Percentiles rank a stretch among this genome's conserved stretches.
These are phyloP conservation scores for Aspergillus campestris DNA, from an alignment of 495 filamentous ascomycete species.

Conservation along the genomic window DNA sequence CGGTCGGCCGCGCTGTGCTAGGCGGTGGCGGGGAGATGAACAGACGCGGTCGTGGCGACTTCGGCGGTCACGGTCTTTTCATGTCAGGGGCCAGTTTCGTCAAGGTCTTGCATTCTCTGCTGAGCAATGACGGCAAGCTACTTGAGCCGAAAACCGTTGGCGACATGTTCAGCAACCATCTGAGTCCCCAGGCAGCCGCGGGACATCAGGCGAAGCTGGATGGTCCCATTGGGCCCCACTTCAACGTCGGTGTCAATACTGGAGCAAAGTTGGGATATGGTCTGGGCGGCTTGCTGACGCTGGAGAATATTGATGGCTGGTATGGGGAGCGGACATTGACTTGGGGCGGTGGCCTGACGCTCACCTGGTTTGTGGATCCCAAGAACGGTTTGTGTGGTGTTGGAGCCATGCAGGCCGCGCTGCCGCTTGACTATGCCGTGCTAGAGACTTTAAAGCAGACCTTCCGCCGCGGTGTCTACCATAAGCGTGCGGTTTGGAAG, in stretches of 20 bases:
- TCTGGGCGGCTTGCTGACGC: too few relatives aligned
- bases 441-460: conserved; percentile 29
- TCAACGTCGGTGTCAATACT: too few relatives aligned
- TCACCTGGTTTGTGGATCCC: conserved; percentile 39
- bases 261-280: too few relatives aligned
- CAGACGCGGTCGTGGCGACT: conserved; percentile 20
- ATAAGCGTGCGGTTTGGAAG: conserved; percentile 9
- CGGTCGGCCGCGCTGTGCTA: conserved; percentile 15
- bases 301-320: too few relatives aligned
- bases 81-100: conserved; percentile 37
- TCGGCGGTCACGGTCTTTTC: conserved; percentile 48
- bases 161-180: conserved; percentile 45
- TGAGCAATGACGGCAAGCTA: conserved; percentile 37
- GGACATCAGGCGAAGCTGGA: too few relatives aligned
- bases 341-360: conserved; percentile 30
- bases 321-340: conserved; percentile 25
- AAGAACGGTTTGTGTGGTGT: conserved; percentile 38
- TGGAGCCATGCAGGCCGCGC: conserved; percentile 26
- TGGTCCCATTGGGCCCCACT: too few relatives aligned
- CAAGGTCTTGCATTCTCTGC: conserved; percentile 40
- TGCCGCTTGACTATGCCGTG: conserved; percentile 25
- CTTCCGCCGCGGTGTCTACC: conserved; percentile 36
- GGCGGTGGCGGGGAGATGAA: conserved; percentile 19
- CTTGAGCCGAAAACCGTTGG: conserved; percentile 34
- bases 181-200: conserved; percentile 7